phyloP scores from a whole-genome alignment of 2,329 filamentous ascomycete genomes.

The Colletotrichum somersetense region DNA sequence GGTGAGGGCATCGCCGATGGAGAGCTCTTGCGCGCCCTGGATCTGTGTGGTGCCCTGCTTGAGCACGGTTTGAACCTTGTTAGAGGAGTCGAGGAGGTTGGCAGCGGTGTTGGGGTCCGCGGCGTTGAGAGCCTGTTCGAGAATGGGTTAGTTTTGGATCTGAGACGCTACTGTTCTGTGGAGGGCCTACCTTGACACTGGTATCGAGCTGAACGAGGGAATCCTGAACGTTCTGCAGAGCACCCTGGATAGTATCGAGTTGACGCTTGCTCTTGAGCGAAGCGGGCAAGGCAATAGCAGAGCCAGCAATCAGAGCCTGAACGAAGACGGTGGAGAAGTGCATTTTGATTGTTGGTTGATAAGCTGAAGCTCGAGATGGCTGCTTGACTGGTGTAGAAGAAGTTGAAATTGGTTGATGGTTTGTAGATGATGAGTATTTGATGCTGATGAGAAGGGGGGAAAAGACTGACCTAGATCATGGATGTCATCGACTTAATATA shows the following conservation, averaged over 20 bases:
- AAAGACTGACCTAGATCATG: neutral
- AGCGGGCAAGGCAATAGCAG: constrained; percentile 57
- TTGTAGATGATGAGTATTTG: neutral
- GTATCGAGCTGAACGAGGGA: constrained; percentile 68
- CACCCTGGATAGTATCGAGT: constrained; percentile 68
- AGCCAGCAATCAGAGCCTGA: constrained; percentile 63
- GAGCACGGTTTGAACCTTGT: constrained; percentile 42
- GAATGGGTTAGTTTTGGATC: neutral
- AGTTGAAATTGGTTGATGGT: neutral
- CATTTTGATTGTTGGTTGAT: constrained; percentile 40
- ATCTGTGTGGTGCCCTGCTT: constrained; percentile 46
- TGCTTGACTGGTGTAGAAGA: neutral
- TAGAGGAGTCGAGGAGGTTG: constrained; percentile 48
- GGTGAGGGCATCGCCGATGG: constrained; percentile 44
- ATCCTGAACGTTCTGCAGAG: constrained; percentile 68
- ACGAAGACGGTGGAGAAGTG: constrained; percentile 55
- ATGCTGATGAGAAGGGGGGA: constrained; percentile 27
- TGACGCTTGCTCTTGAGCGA: constrained; percentile 51
- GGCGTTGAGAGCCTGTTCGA: constrained; percentile 50
- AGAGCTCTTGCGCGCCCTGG: constrained; percentile 45
- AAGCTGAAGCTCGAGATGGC: constrained; percentile 5
- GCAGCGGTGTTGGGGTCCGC: constrained; percentile 63
- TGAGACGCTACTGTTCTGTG: rapidly evolving
- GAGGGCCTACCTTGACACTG: constrained; percentile 35
- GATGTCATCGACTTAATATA: constrained; percentile 28